Percentiles rank a stretch among this genome's conserved stretches.
These are phyloP conservation scores for Nicotiana rustica DNA, from an alignment of 305 asterid genomes.

Conservation along the genomic window DNA sequence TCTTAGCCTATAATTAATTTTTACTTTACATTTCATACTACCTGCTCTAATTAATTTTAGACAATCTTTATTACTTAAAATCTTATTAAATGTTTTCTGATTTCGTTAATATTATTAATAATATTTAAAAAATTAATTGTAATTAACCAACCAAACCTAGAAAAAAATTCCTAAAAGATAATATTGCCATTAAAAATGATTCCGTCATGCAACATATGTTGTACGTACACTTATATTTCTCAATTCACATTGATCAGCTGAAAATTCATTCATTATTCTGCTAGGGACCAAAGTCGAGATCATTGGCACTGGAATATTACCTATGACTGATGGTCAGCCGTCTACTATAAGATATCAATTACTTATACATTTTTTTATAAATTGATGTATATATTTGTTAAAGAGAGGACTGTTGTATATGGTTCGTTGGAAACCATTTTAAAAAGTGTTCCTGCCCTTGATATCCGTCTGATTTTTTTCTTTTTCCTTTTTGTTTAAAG, in stretches of 20 bases:
- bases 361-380: background rate
- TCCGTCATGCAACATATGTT: background rate
- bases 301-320: background rate
- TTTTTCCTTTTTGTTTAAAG: background rate
- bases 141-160: background rate
- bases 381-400: background rate
- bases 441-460: background rate
- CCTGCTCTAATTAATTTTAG: too few relatives aligned
- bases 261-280: background rate
- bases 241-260: background rate
- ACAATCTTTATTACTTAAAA: background rate
- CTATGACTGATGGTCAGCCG: background rate
- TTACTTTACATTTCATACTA: too few relatives aligned
- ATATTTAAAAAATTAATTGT: background rate
- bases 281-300: slow-evolving; percentile 13
- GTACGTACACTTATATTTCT: background rate
- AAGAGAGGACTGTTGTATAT: background rate
- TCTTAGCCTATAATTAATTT: too few relatives aligned
- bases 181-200: background rate
- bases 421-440: background rate
- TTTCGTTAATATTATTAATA: background rate
- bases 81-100: background rate
- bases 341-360: background rate
- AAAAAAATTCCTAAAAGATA: background rate
- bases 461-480: too few relatives aligned